Conservation (phyloP, 2,329 filamentous ascomycete genomes). For the Monilinia laxa region DNA sequence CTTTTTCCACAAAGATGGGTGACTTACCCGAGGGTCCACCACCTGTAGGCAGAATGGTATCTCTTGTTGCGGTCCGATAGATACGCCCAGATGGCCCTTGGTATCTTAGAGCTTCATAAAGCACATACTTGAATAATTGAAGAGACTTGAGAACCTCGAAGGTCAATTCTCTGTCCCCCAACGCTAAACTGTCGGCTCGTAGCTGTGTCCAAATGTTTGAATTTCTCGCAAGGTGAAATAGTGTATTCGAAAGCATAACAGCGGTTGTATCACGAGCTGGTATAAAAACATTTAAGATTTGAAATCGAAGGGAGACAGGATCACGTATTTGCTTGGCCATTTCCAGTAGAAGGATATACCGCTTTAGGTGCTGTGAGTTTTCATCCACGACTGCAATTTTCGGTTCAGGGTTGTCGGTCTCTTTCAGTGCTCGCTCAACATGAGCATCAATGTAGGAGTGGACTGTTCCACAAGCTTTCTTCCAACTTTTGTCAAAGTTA, state of each 20-base stretch:
- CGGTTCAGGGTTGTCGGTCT: not conserved
- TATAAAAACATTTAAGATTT: conserved; percentile 18
- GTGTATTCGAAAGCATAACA: conserved; percentile 13
- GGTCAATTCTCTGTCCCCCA: not conserved
- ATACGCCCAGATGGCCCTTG: conserved; percentile 6
- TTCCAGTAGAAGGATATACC: conserved; percentile 22
- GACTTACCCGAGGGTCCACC: conserved; percentile 36
- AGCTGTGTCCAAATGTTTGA: conserved; percentile 17
- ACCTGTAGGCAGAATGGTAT: conserved; percentile 41
- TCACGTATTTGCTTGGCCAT: conserved; percentile 24
- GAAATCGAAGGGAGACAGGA: conserved; percentile 19
- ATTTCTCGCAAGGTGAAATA: conserved; percentile 18
- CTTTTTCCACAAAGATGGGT: conserved; percentile 35
- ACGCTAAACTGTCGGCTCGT: not conserved
- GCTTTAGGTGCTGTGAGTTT: too few relatives aligned
- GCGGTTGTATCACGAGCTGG: conserved; percentile 15
- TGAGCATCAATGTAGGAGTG: conserved; percentile 19
- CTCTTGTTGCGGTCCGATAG: conserved; percentile 42
- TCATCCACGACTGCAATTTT: not conserved
- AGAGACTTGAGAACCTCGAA: conserved; percentile 17
- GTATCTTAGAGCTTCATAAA: conserved; percentile 7
- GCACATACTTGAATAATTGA: conserved; percentile 3
- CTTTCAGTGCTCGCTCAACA: conserved; percentile 6
- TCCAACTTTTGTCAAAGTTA: conserved; percentile 16
- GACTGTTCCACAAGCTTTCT: conserved; percentile 13